A percentile compares a stretch with the other conserved stretches of the same genome.
These are phyloP conservation scores for Dictyostelium gargantuum DNA, from an alignment of 208 protist genomes.

Conservation along the genomic window DNA sequence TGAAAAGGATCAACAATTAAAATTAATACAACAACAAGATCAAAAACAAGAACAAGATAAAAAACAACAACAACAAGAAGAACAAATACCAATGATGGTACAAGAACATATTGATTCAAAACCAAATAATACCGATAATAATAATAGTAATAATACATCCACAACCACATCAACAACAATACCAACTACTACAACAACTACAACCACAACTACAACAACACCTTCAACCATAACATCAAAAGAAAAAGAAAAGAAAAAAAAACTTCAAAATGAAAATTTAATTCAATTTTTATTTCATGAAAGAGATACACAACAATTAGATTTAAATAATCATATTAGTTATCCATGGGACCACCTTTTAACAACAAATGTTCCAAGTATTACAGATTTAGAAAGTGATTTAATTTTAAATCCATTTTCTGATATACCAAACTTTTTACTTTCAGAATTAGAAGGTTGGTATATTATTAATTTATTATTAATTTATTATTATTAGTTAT, in stretches of 20 bases:
- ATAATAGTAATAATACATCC: not conserved
- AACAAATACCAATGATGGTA: too few species aligned
- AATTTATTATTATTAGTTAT: not conserved
- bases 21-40: not conserved
- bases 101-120: not conserved
- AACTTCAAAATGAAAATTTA: not conserved
- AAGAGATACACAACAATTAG: not conserved
- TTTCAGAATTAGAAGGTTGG: not conserved
- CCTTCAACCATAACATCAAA: not conserved
- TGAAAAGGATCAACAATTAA: not conserved
- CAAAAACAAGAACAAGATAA: not conserved
- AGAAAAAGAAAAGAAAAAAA: not conserved
- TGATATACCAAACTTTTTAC: not conserved
- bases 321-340: not conserved
- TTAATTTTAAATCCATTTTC: conserved; percentile 44
- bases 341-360: conserved; percentile 5
- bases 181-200: not conserved
- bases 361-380: not conserved
- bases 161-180: not conserved
- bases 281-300: not conserved
- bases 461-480: not conserved
- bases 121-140: not conserved
- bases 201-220: not conserved
- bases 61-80: not conserved
- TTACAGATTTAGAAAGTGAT: conserved; percentile 12